Conservation (phyloP, 176 grass and related monocot species). For the Cocos nucifera region DNA sequence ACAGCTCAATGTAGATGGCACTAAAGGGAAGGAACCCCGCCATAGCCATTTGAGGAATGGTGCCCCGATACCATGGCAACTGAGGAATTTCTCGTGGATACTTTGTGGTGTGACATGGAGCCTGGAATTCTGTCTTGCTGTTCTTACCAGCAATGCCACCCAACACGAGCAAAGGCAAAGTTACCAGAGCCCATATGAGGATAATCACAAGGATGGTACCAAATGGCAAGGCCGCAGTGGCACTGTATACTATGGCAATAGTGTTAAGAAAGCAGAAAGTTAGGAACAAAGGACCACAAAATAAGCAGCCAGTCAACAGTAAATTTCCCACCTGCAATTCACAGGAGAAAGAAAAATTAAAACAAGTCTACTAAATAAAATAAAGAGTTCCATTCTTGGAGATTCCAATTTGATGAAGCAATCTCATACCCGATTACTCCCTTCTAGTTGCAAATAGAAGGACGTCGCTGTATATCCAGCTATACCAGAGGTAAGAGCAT, state of each 20-base stretch:
- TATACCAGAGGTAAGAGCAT: slow-evolving; percentile 90
- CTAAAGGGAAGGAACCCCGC: slow-evolving; percentile 94
- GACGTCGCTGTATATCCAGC: slow-evolving; percentile 82
- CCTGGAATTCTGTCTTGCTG: slow-evolving; percentile 78
- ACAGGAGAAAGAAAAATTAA: slow-evolving; percentile 9
- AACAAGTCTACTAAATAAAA: neutral
- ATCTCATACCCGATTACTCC: slow-evolving; percentile 72
- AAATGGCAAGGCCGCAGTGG: slow-evolving; percentile 83
- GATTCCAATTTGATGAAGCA: neutral
- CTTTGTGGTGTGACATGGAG: slow-evolving; percentile 73
- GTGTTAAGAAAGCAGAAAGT: slow-evolving; percentile 95
- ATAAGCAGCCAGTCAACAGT: slow-evolving; percentile 76
- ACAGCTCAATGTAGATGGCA: slow-evolving; percentile 88
- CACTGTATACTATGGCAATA: slow-evolving; percentile 78
- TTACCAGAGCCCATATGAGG: slow-evolving; percentile 88
- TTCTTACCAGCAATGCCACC: slow-evolving; percentile 93
- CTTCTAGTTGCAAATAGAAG: slow-evolving; percentile 88
- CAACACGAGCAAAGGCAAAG: slow-evolving; percentile 76
- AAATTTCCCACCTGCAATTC: slow-evolving; percentile 87
- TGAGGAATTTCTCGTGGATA: slow-evolving; percentile 90
- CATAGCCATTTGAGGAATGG: slow-evolving; percentile 91
- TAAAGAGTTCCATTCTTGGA: too few relatives aligned
- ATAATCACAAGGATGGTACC: slow-evolving; percentile 93
- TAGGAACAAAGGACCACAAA: slow-evolving; percentile 86
- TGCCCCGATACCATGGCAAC: slow-evolving; percentile 76